A percentile compares a stretch with the other conserved stretches of the same genome.
These are phyloP conservation scores for Periconia sp. DNA, from an alignment of 2,329 filamentous ascomycete genomes.

Conservation along the genomic window DNA sequence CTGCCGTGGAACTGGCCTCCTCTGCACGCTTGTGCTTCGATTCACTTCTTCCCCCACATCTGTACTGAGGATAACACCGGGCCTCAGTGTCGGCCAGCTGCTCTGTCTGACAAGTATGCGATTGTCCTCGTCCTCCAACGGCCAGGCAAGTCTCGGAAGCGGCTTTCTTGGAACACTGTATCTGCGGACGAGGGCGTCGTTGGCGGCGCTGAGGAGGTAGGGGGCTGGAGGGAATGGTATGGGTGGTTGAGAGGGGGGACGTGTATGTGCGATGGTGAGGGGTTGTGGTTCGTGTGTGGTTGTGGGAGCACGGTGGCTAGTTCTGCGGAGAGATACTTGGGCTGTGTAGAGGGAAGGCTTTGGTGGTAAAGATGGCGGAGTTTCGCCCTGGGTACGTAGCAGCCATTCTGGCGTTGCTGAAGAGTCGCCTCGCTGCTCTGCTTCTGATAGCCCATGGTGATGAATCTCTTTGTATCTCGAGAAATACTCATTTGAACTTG, in stretches of 20 bases:
- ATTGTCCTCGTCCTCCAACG: neutral
- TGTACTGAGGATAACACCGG: neutral
- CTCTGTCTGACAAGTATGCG: neutral
- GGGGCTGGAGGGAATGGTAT: neutral
- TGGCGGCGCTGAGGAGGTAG: neutral
- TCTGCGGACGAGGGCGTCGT: neutral
- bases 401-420: too few relatives aligned
- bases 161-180: neutral
- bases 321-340: neutral
- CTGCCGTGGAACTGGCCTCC: neutral
- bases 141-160: neutral
- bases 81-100: neutral
- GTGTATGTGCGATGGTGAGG: neutral
- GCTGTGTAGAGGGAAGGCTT: neutral
- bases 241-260: neutral
- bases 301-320: neutral
- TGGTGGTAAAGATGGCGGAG: neutral
- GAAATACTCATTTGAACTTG: neutral
- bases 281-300: neutral
- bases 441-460: neutral
- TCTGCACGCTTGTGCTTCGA: neutral
- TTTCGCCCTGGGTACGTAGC: neutral
- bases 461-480: neutral
- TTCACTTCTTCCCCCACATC: neutral
- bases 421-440: neutral